Percentiles rank a stretch among this genome's conserved stretches.
Evolutionary conservation across 129 eudicot genomes (phyloP).

Genomic region (Daucus carota): DNA sequence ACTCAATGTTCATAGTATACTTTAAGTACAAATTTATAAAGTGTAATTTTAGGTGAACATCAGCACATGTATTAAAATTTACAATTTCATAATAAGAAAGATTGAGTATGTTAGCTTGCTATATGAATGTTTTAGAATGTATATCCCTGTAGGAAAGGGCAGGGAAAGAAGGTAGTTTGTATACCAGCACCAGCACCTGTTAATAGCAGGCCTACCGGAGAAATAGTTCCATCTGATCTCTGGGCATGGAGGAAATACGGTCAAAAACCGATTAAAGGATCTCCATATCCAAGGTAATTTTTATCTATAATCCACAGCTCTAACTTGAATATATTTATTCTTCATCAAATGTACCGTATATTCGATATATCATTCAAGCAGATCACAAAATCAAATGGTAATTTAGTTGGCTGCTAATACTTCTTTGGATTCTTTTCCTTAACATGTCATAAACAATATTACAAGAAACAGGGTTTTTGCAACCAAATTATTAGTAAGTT

Average conservation of each 20-base stretch:
- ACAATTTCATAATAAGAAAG: neutral
- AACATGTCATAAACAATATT: no score
- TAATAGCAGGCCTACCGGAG: constrained; percentile 83
- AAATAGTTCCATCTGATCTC: constrained; percentile 89
- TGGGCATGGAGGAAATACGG: constrained; percentile 99
- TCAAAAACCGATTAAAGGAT: constrained; percentile 94
- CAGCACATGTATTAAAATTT: no score
- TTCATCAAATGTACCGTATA: neutral
- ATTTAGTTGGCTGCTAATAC: no score
- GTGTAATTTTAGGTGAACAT: no score
- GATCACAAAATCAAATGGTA: no score
- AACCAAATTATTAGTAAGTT: no score
- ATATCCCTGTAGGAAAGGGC: constrained; percentile 57
- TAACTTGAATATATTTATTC: no score
- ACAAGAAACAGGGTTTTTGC: no score
- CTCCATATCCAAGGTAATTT: constrained; percentile 84
- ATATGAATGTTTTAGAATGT: neutral
- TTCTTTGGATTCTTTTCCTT: no score
- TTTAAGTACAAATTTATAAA: no score
- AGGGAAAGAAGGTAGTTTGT: constrained; percentile 89
- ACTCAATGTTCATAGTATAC: no score
- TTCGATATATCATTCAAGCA: neutral
- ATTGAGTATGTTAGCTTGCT: neutral
- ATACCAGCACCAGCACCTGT: constrained; percentile 95
- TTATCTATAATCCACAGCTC: neutral